Conservation (phyloP, 2,329 filamentous ascomycete species). For the Claviceps sp. region DNA sequence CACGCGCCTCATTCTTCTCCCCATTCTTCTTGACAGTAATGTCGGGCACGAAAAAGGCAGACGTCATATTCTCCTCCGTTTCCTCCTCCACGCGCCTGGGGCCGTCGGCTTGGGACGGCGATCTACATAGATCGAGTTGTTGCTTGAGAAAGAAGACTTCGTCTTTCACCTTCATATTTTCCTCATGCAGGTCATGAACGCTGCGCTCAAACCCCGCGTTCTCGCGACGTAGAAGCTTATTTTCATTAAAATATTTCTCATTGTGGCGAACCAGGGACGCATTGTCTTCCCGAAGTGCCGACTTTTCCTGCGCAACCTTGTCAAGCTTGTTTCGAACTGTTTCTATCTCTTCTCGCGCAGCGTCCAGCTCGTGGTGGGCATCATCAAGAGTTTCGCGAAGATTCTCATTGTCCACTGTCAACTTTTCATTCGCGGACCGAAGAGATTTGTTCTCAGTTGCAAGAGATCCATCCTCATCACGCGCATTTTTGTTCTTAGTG, state of each 20-base stretch:
- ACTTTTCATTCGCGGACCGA: conserved; percentile 24
- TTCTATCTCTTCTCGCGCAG: conserved; percentile 26
- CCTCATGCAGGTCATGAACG: conserved; percentile 30
- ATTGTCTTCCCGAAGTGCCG: conserved; percentile 35
- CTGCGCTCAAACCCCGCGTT: conserved; percentile 35
- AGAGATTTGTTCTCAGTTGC: conserved; percentile 31
- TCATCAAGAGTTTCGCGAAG: conserved; percentile 28
- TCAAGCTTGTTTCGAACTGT: conserved; percentile 24
- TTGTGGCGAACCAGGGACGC: conserved; percentile 39
- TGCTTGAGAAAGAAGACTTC: conserved; percentile 32
- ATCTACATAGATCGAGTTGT: conserved; percentile 29
- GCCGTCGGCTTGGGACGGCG: conserved; percentile 23
- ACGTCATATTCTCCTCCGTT: conserved; percentile 42
- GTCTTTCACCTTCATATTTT: conserved; percentile 33
- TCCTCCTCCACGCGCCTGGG: conserved; percentile 21
- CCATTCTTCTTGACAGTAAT: conserved; percentile 37
- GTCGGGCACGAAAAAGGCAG: conserved; percentile 44
- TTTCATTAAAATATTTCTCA: conserved; percentile 40
- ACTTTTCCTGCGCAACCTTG: conserved; percentile 28
- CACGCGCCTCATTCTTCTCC: conserved; percentile 23
- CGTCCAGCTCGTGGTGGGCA: conserved; percentile 28
- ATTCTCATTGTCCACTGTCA: conserved; percentile 30
- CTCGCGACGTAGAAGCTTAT: conserved; percentile 33
- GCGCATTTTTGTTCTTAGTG: conserved; percentile 23
- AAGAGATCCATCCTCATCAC: conserved; percentile 26